A percentile compares a stretch with the other conserved stretches of the same genome.
phyloP scores from a whole-genome alignment of 345 rosid species.

The Zanthoxylum bungeanum region DNA sequence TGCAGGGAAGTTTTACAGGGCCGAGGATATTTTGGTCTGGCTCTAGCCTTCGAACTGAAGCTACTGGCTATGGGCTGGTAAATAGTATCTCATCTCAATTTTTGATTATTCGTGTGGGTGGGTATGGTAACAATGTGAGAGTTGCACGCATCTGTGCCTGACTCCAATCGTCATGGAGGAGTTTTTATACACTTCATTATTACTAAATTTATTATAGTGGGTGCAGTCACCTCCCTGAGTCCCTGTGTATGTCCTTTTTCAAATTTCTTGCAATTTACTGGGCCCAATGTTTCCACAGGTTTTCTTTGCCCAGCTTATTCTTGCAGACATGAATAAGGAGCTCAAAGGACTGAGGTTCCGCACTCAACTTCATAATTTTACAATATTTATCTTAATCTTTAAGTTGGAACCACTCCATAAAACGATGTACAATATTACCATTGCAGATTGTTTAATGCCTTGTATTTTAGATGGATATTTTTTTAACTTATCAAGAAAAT shows the following conservation, averaged over 20 bases:
- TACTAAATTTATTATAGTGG: background rate
- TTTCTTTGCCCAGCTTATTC: conserved; percentile 91
- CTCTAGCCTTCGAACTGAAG: conserved; percentile 99
- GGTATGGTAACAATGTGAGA: background rate
- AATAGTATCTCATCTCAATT: conserved; percentile 18
- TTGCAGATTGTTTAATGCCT: background rate
- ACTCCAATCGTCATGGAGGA: conserved; percentile 4
- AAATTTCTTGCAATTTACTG: conserved; percentile 14
- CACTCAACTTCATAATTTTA: conserved; percentile 22
- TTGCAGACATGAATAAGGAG: conserved; percentile 92
- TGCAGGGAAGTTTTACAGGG: conserved; percentile 99
- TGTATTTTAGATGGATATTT: conserved; percentile 4
- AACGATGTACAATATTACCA: background rate
- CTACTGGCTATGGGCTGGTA: conserved; percentile 99
- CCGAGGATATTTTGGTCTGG: conserved; percentile 97
- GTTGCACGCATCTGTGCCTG: conserved; percentile 1
- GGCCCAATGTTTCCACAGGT: conserved; percentile 57
- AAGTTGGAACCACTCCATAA: background rate
- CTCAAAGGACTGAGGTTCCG: conserved; percentile 87
- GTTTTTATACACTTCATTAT: background rate
- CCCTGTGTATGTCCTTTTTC: background rate
- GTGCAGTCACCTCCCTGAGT: background rate
- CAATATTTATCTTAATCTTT: no score
- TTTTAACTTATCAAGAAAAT: background rate
- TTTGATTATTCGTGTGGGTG: conserved; percentile 2